Evolutionary conservation across 2,329 filamentous ascomycete species (phyloP).

Genomic region (Fusarium verticillioides): DNA sequence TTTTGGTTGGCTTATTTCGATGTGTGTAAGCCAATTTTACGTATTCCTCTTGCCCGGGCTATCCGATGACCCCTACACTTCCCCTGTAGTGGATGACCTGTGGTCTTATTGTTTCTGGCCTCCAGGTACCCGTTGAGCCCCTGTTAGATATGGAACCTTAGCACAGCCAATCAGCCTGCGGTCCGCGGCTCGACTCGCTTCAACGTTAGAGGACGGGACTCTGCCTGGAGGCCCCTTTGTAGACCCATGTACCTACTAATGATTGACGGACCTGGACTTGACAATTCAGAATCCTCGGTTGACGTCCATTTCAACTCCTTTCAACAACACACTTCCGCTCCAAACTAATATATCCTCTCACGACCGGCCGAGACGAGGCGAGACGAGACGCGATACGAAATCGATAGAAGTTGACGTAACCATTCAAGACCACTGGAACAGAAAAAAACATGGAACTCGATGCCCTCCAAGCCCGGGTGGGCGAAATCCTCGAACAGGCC

Average conservation of each 20-base stretch:
- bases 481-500: constrained; percentile 63
- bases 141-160: constrained; percentile 5
- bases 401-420: neutral
- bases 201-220: constrained; percentile 9
- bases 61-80: constrained; percentile 18
- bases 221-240: constrained; percentile 29
- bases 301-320: neutral
- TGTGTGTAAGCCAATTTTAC: constrained; percentile 2
- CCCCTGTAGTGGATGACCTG: constrained; percentile 4
- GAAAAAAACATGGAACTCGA: constrained; percentile 68
- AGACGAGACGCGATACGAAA: neutral
- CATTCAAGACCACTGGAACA: neutral
- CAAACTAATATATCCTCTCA: neutral
- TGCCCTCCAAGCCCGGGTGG: constrained; percentile 63
- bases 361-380: neutral
- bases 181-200: neutral
- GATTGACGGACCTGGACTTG: constrained; percentile 6
- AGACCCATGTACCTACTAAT: neutral
- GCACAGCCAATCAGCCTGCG: constrained; percentile 18
- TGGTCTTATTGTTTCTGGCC: constrained; percentile 1
- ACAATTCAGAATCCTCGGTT: neutral
- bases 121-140: constrained; percentile 28
- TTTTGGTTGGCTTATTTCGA: neutral
- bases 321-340: neutral
- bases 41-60: constrained; percentile 15